Evolutionary conservation across 495 filamentous ascomycete genomes (phyloP).

Genomic region (Talaromyces wortmannii): DNA sequence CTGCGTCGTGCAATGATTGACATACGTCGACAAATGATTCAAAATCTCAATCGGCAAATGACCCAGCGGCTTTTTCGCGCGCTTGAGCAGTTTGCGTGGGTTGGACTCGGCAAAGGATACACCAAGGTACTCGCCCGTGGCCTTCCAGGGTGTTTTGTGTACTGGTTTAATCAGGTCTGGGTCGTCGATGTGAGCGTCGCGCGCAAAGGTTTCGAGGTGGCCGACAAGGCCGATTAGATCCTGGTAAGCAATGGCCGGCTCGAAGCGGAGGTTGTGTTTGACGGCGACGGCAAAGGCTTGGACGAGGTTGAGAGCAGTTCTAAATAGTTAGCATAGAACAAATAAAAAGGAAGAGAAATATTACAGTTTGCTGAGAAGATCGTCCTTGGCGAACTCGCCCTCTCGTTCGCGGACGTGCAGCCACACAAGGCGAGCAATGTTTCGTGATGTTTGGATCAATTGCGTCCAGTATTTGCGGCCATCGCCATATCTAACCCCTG

Average conservation of each 20-base stretch:
- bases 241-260: conserved; percentile 72
- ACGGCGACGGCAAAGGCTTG: conserved; percentile 69
- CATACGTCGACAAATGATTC: conserved; percentile 60
- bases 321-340: conserved; percentile 14
- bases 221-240: conserved; percentile 44
- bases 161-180: conserved; percentile 33
- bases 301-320: conserved; percentile 73
- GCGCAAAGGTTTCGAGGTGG: conserved; percentile 53
- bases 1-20: conserved; percentile 49
- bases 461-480: conserved; percentile 73
- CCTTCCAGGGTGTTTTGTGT: conserved; percentile 50
- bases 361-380: conserved; percentile 64
- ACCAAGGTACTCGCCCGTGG: conserved; percentile 61
- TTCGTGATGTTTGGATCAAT: conserved; percentile 63
- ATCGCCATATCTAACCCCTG: conserved; percentile 49
- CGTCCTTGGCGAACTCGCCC: conserved; percentile 55
- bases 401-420: conserved; percentile 61
- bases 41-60: conserved; percentile 76
- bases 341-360: conserved; percentile 1
- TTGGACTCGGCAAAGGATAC: conserved; percentile 65
- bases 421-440: conserved; percentile 74
- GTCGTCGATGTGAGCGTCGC: conserved; percentile 44
- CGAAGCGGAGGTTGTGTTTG: conserved; percentile 84
- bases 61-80: conserved; percentile 54
- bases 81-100: conserved; percentile 65